phyloP scores from a whole-genome alignment of 2,329 filamentous ascomycete genomes.

The Geosmithia flava region DNA sequence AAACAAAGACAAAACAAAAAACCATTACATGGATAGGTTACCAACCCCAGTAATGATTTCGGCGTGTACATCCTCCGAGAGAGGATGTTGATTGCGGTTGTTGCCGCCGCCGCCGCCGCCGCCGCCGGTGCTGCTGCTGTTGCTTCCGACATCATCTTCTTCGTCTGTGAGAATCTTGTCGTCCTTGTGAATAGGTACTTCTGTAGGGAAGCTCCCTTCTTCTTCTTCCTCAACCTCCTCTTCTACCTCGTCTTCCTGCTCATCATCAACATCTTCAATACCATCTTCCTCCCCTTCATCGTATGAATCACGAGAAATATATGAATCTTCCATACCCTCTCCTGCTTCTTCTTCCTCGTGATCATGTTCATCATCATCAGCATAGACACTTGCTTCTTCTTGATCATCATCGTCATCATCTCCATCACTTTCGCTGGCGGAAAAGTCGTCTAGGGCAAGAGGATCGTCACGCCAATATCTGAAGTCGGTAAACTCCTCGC shows the following conservation, averaged over 20 bases:
- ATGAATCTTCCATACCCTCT: constrained; percentile 39
- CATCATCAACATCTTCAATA: constrained; percentile 21
- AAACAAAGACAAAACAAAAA: too few relatives aligned
- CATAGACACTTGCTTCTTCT: constrained; percentile 27
- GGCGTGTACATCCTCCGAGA: constrained; percentile 34
- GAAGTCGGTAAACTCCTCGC: constrained; percentile 94
- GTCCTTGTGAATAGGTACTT: background rate
- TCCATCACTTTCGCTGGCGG: constrained; percentile 57
- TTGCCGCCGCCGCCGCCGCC: too few relatives aligned
- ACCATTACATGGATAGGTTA: constrained; percentile 27
- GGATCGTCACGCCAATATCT: constrained; percentile 87
- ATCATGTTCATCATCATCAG: constrained; percentile 25
- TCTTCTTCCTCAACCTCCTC: constrained; percentile 4
- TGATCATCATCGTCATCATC: constrained; percentile 31
- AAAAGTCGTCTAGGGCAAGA: constrained; percentile 78
- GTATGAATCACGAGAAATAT: constrained; percentile 38
- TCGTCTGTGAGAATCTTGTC: constrained; percentile 5
- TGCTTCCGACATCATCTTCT: constrained; percentile 5
- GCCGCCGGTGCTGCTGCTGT: too few relatives aligned
- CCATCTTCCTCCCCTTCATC: constrained; percentile 28
- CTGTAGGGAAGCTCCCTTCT: background rate
- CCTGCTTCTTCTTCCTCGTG: constrained; percentile 25
- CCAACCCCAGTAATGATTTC: constrained; percentile 49
- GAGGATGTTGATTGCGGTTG: constrained; percentile 3
- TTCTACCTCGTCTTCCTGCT: constrained; percentile 28